phyloP scores from a whole-genome alignment of 306 rosid genomes.

The Inga oerstediana region DNA sequence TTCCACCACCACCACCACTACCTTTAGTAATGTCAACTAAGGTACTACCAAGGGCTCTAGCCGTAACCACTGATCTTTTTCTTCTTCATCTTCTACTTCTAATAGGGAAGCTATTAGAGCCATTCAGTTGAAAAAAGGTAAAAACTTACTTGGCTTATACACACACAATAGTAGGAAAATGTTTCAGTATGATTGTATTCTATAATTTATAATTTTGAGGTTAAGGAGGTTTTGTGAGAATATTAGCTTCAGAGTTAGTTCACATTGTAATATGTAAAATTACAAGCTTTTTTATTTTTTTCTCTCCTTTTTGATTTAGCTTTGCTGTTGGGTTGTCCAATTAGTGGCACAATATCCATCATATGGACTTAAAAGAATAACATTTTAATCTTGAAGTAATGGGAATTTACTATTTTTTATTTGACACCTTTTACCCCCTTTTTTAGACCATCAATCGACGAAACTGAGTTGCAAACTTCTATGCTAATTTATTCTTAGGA shows the following conservation, averaged over 20 bases:
- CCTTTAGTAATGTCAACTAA: constrained; percentile 36
- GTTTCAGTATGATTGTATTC: background rate
- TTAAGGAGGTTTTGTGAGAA: background rate
- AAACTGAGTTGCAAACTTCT: constrained; percentile 5
- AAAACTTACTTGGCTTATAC: background rate
- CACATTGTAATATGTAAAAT: background rate
- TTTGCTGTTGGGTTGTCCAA: background rate
- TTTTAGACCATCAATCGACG: background rate
- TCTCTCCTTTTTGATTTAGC: background rate
- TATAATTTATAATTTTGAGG: background rate
- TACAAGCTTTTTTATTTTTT: background rate
- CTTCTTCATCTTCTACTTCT: constrained; percentile 66
- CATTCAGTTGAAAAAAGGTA: constrained; percentile 86
- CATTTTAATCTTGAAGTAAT: constrained; percentile 3
- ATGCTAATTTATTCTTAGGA: constrained; percentile 17
- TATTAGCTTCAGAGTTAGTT: background rate
- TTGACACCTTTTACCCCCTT: background rate
- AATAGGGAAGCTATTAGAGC: constrained; percentile 82
- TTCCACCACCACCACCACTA: constrained; percentile 28
- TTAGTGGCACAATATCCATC: background rate
- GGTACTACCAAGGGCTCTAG: constrained; percentile 39
- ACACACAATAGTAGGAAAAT: background rate
- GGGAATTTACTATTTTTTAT: background rate
- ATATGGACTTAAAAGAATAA: background rate
- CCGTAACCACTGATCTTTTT: constrained; percentile 63